Percentiles rank a stretch among this genome's conserved stretches.
These are phyloP conservation scores for Yamadazyma diddensiae DNA, from an alignment of 1,139 yeast species.

Conservation along the genomic window DNA sequence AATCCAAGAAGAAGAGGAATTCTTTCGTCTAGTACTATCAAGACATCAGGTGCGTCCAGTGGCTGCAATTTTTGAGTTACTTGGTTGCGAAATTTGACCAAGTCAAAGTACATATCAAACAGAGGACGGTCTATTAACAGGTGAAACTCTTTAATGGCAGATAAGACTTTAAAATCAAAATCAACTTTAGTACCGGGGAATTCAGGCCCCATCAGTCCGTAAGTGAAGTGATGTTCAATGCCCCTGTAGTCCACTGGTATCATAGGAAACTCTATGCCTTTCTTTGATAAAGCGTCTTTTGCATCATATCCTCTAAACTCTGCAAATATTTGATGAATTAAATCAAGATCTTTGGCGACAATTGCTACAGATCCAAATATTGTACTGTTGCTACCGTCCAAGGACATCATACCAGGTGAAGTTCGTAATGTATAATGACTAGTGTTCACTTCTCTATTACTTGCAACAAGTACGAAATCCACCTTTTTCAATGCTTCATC, in stretches of 20 bases:
- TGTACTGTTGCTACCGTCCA: constrained; percentile 7
- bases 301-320: constrained; percentile 10
- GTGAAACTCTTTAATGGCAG: too few species aligned
- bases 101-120: too few species aligned
- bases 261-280: constrained; percentile 11
- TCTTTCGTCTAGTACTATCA: constrained; percentile 2
- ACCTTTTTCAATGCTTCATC: constrained; percentile 2
- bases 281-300: constrained; percentile 9
- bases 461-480: constrained; percentile 1
- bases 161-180: constrained; percentile 10
- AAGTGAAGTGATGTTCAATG: constrained; percentile 5
- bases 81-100: too few species aligned
- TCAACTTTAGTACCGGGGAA: constrained; percentile 4
- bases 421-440: constrained; percentile 5
- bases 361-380: constrained; percentile 8
- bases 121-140: too few species aligned
- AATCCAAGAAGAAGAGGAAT: constrained; percentile 8
- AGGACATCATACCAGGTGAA: constrained; percentile 11
- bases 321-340: constrained; percentile 6
- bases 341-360: constrained; percentile 1
- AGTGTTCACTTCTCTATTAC: constrained; percentile 4
- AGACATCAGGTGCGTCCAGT: constrained; percentile 8
- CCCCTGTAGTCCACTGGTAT: constrained; percentile 13
- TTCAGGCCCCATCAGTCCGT: too few species aligned
- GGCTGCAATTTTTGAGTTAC: constrained; percentile 11